These are phyloP conservation scores for Suillus cothurnatus DNA, from an alignment of 768 basidiomycete genomes.

Conservation along the genomic window DNA sequence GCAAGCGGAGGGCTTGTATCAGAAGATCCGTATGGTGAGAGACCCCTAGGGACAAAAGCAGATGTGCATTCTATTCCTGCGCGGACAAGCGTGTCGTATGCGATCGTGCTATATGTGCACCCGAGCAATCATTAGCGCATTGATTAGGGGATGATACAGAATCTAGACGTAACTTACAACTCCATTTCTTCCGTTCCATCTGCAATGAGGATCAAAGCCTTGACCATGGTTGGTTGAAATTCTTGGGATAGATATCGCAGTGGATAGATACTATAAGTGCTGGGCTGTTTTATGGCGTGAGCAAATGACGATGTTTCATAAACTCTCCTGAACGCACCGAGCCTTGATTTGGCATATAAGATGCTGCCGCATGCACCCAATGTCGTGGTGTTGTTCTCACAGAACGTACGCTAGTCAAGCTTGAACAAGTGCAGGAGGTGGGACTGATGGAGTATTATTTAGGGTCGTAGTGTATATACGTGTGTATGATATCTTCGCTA, in stretches of 20 bases:
- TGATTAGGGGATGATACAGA: neutral
- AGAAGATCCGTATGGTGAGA: constrained; percentile 26
- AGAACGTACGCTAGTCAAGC: neutral
- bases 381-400: neutral
- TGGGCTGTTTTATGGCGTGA: neutral
- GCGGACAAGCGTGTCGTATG: constrained; percentile 81
- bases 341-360: too few relatives aligned
- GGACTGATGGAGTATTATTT: neutral
- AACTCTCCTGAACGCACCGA: neutral
- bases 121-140: neutral
- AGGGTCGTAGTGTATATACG: neutral
- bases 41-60: constrained; percentile 54
- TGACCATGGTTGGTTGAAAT: constrained; percentile 14
- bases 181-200: constrained; percentile 91
- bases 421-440: neutral
- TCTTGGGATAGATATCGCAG: neutral
- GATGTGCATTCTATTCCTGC: constrained; percentile 70
- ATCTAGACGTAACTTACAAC: constrained; percentile 64
- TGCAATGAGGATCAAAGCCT: constrained; percentile 71
- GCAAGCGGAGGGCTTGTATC: constrained; percentile 48
- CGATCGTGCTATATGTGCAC: constrained; percentile 58
- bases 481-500: too few relatives aligned
- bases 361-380: neutral
- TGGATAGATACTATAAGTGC: neutral
- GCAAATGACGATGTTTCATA: neutral